Percentiles rank a stretch among this genome's conserved stretches.
Evolutionary conservation across 768 basidiomycete genomes (phyloP).

Genomic region (Tulasnella sp.): DNA sequence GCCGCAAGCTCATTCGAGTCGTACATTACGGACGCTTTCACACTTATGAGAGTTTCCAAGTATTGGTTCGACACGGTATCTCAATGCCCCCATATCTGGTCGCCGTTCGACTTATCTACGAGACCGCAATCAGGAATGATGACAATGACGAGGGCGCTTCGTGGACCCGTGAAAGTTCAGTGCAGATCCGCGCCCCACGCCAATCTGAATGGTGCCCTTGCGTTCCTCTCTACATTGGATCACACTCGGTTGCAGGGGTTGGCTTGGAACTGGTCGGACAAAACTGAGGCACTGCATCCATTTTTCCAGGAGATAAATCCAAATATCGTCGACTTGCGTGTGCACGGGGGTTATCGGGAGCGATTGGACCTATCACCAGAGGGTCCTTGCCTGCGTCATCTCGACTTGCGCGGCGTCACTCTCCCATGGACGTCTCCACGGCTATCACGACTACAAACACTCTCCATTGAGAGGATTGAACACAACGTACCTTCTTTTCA

Average conservation of each 20-base stretch:
- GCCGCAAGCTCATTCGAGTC: background rate
- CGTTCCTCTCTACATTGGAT: background rate
- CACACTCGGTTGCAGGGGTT: background rate
- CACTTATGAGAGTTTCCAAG: background rate
- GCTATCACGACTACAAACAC: background rate
- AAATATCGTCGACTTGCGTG: no score
- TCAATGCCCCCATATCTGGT: background rate
- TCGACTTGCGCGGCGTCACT: background rate
- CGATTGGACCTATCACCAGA: background rate
- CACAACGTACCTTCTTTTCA: background rate
- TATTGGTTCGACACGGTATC: background rate
- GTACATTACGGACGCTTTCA: background rate
- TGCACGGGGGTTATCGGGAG: no score
- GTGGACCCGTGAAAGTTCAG: background rate
- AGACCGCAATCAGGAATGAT: background rate
- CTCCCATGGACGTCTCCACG: conserved; percentile 1
- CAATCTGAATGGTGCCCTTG: background rate
- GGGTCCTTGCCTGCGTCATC: background rate
- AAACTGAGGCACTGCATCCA: background rate
- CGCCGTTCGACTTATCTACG: background rate
- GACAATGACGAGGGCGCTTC: background rate
- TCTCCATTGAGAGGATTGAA: background rate
- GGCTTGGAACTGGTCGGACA: background rate
- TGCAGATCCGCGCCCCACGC: background rate
- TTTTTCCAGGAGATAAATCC: background rate